Base-by-base conservation (phyloP, 371 early-diverging fungal genomes). In the Phascolomyces articulosus region DNA sequence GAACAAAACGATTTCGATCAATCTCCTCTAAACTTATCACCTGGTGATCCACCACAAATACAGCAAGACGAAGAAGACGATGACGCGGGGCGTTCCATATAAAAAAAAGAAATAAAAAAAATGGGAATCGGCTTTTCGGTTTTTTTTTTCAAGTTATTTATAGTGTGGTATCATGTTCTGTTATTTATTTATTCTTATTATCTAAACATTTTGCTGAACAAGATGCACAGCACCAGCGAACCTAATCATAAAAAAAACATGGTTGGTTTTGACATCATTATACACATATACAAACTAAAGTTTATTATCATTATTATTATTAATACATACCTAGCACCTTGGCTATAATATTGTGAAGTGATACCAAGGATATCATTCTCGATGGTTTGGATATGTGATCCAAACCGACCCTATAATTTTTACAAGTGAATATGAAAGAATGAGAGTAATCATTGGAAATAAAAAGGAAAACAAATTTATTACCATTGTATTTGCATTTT, bases 301-400 rank as follows among this genome's bases (percentile, higher is more conserved):
- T 31, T 6, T 31, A 31, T 6, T n/a, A 31, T 10, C 31, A 31
- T 3, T 6, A 10, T 6, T 31, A 31, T 31, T 44, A 0, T 31
- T 3, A 9, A 60, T 23, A 34, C 38, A 21, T 73, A 74, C 78
- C 70, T 61, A 49, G 70, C 72, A 57, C 66, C 49, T 64, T 68
- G 55, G 58, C 74, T 72, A 63, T 72, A 74, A 49, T 72, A 58
- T 44, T 74, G 71, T 11, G 78, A 77, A 8, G 78, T 77, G 53
- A 77, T 72, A 68, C 74, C 67, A 23, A 72, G 60, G 20, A 65
- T 60, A 54, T 67, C 60, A 29, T 49, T 51, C 47, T 68, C 67
- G 16, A 69, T 47, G 21, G 59, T 41, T 23, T 65, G 67, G 23
- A 78, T 67, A 58, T 78, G 69, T 47, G 75, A 75, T 26, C 78